Conservation (phyloP, 2,329 filamentous ascomycete genomes). For the Cladosporium sp. region DNA sequence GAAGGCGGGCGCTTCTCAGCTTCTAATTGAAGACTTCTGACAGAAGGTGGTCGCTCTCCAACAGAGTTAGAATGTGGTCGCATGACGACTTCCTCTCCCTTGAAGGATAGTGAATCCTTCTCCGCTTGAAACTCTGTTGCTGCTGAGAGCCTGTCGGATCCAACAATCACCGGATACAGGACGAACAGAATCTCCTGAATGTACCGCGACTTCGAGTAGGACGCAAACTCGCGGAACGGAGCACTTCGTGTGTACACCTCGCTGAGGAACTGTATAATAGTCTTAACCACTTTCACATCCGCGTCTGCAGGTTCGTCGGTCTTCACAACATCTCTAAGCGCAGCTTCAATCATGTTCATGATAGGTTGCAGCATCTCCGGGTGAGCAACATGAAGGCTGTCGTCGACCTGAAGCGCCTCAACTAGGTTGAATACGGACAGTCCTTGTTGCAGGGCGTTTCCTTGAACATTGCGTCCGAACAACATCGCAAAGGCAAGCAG, state of each 20-base stretch:
- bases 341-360: constrained; percentile 82
- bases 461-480: constrained; percentile 75
- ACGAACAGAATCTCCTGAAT: constrained; percentile 75
- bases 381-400: constrained; percentile 66
- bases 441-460: constrained; percentile 69
- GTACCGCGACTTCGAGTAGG: constrained; percentile 81
- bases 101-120: constrained; percentile 78
- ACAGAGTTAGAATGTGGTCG: constrained; percentile 67
- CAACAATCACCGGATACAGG: constrained; percentile 85
- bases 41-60: constrained; percentile 61
- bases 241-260: constrained; percentile 75
- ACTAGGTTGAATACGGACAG: constrained; percentile 75
- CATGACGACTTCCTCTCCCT: constrained; percentile 81
- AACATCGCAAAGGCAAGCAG: constrained; percentile 83
- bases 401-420: constrained; percentile 64
- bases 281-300: constrained; percentile 68
- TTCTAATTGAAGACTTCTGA: constrained; percentile 65
- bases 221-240: constrained; percentile 79
- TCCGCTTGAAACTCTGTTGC: constrained; percentile 85
- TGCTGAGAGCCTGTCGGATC: constrained; percentile 77
- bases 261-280: constrained; percentile 74
- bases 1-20: constrained; percentile 45
- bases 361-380: constrained; percentile 80
- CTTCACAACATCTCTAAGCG: constrained; percentile 69
- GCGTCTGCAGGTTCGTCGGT: constrained; percentile 48